phyloP scores from a whole-genome alignment of 306 rosid species.

The Inga oerstediana region DNA sequence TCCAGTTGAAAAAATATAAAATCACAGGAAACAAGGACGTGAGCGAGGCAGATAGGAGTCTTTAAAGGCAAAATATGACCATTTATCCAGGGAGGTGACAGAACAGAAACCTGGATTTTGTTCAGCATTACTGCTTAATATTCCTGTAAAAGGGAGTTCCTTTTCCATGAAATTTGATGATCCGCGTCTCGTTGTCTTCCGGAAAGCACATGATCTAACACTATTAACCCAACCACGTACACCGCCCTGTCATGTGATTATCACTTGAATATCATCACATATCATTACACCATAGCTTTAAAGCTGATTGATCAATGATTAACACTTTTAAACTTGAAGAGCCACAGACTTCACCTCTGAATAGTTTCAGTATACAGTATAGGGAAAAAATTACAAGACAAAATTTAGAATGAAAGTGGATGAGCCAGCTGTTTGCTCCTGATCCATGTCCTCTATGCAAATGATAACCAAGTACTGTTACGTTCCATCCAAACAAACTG shows the following conservation, averaged over 20 bases:
- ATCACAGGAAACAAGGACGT: constrained; percentile 16
- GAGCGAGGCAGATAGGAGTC: constrained; percentile 14
- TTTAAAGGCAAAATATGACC: not conserved
- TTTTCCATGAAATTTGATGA: constrained; percentile 85
- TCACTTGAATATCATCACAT: constrained; percentile 27
- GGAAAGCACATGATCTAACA: constrained; percentile 67
- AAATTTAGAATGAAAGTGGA: constrained; percentile 46
- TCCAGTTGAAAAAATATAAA: constrained; percentile 93
- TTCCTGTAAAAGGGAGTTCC: constrained; percentile 70
- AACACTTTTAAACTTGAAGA: not conserved
- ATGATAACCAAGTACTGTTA: constrained; percentile 90
- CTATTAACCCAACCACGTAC: constrained; percentile 83
- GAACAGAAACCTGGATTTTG: constrained; percentile 77
- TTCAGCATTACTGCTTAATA: constrained; percentile 67
- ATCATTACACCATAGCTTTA: not conserved
- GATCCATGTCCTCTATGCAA: constrained; percentile 78
- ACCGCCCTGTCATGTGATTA: constrained; percentile 72
- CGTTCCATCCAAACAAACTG: constrained; percentile 97
- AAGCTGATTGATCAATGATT: not conserved
- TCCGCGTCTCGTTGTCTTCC: constrained; percentile 73
- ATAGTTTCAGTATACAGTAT: not conserved
- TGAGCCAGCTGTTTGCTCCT: constrained; percentile 87
- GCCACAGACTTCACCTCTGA: not conserved
- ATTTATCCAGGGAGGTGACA: not conserved
- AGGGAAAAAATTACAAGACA: not conserved